phyloP scores from a whole-genome alignment of 179 eudicot genomes.

The Camellia oleifera region DNA sequence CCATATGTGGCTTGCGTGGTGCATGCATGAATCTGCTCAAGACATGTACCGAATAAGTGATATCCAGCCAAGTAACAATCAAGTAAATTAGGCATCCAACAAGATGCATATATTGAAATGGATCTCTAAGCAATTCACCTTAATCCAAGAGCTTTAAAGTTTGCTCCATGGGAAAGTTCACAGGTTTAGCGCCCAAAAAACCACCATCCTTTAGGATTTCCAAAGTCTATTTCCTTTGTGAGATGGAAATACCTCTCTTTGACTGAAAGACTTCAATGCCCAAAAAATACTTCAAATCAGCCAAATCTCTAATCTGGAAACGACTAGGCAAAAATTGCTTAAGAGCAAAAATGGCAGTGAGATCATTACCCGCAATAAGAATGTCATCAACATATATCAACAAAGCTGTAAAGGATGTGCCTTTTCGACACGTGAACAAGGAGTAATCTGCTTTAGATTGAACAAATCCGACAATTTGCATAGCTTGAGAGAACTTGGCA shows the following conservation, averaged over 20 bases:
- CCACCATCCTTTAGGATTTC: background rate
- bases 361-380: background rate
- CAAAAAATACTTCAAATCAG: background rate
- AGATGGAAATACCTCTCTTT: background rate
- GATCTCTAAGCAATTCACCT: background rate
- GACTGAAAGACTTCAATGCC: conserved; percentile 4
- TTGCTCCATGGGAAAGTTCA: background rate
- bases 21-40: conserved; percentile 3
- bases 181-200: background rate
- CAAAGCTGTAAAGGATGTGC: background rate
- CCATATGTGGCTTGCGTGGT: background rate
- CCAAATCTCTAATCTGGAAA: background rate
- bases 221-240: background rate
- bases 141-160: background rate
- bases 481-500: background rate
- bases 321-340: no score
- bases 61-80: background rate
- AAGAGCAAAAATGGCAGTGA: background rate
- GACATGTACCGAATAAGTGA: background rate
- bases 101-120: background rate
- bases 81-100: background rate
- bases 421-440: background rate
- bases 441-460: conserved; percentile 5
- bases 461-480: background rate
- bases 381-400: conserved; percentile 15